phyloP scores from a whole-genome alignment of 2,329 filamentous ascomycete species.

The Volutella citrinella region DNA sequence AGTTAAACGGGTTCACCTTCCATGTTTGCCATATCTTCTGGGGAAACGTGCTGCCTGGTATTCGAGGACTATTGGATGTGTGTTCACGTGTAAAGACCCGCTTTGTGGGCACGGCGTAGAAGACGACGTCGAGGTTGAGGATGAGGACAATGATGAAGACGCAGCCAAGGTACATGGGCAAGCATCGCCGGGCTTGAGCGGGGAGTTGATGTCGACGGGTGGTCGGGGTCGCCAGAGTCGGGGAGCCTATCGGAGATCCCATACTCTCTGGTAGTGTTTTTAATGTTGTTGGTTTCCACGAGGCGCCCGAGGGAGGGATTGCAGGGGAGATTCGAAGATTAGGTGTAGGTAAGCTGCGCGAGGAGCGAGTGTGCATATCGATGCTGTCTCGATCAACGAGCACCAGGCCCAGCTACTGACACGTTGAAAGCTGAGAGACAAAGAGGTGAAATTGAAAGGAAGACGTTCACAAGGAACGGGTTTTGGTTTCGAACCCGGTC shows the following conservation, averaged over 20 bases:
- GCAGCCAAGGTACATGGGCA: constrained; percentile 44
- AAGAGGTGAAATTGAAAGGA: constrained; percentile 10
- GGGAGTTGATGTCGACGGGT: constrained; percentile 37
- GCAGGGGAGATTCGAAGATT: constrained; percentile 18
- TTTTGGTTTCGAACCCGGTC: too few species aligned
- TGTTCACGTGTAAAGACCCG: too few species aligned
- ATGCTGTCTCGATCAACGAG: too few species aligned
- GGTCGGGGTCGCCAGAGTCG: constrained; percentile 35
- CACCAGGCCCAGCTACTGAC: too few species aligned
- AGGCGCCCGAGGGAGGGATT: constrained; percentile 12
- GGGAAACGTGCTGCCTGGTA: constrained; percentile 45
- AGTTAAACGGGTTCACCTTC: constrained; percentile 66
- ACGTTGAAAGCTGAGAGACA: not conserved
- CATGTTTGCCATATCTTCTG: constrained; percentile 76
- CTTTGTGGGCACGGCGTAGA: constrained; percentile 29
- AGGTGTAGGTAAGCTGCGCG: constrained; percentile 17
- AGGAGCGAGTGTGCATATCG: constrained; percentile 24
- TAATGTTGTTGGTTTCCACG: constrained; percentile 3
- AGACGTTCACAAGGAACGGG: too few species aligned
- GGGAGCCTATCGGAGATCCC: constrained; percentile 34
- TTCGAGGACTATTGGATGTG: constrained; percentile 5
- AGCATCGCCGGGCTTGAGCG: constrained; percentile 44
- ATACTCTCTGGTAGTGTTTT: constrained; percentile 18
- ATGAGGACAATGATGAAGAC: constrained; percentile 44
- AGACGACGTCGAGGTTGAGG: constrained; percentile 42